Evolutionary conservation across 805 yeast species (phyloP).

Genomic region (Metschnikowia kunwiensis): DNA sequence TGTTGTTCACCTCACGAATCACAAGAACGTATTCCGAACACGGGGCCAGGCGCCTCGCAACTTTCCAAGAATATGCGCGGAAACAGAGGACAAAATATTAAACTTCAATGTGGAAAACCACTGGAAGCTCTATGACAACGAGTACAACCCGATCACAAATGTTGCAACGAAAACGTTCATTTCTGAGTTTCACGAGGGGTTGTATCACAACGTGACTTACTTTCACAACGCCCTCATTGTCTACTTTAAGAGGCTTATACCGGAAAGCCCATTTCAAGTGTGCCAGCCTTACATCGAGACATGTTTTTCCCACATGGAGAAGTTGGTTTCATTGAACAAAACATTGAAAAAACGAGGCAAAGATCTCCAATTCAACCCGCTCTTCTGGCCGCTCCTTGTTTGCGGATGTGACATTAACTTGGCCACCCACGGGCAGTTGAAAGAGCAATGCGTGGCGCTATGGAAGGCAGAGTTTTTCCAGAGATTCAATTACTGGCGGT

Average conservation of each 20-base stretch:
- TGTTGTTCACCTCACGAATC: constrained; percentile 48
- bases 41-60: constrained; percentile 47
- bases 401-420: constrained; percentile 28
- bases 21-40: constrained; percentile 44
- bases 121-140: constrained; percentile 39
- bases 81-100: constrained; percentile 47
- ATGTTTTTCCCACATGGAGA: constrained; percentile 35
- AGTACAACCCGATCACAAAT: constrained; percentile 19
- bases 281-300: constrained; percentile 35
- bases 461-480: constrained; percentile 29
- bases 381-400: constrained; percentile 49
- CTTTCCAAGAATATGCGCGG: constrained; percentile 55
- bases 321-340: constrained; percentile 19
- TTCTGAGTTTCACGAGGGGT: constrained; percentile 38
- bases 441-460: constrained; percentile 30
- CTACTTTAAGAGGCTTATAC: constrained; percentile 46
- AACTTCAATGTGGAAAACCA: constrained; percentile 41
- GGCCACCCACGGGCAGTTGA: constrained; percentile 26
- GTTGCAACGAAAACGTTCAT: constrained; percentile 23
- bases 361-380: constrained; percentile 32
- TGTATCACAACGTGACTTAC: constrained; percentile 35
- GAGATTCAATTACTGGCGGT: constrained; percentile 48
- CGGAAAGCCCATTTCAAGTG: constrained; percentile 34
- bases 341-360: constrained; percentile 3
- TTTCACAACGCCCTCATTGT: constrained; percentile 44